Evolutionary conservation across 2,329 filamentous ascomycete genomes (phyloP), one percentile per base, ranked within the genome.

Genomic region (Aschersonia sp.): DNA sequence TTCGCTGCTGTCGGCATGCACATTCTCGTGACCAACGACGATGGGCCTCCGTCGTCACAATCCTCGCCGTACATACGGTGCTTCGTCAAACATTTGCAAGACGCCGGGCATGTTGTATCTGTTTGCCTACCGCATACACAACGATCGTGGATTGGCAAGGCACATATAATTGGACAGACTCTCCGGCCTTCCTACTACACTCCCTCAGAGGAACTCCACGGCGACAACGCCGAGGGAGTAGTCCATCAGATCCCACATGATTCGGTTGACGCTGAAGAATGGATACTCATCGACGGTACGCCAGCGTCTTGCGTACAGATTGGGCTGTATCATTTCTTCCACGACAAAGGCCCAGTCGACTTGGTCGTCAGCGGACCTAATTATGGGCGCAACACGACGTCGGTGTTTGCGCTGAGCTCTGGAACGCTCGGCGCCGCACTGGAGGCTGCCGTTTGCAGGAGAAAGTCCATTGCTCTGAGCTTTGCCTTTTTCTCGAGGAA

Each of bases 121-220:
- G 89, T 98, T 45, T 84, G 92, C 53, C 78, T 98, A 10, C 92
- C 92, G 2, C 80, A 96, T 63, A 83, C 82, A 5, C 92, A 98
- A 68, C 82, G 91, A 52, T 95, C 89, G 49, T 98, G 92, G 92
- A 97, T 98, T 59, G 89, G 89, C 57, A 98, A 98, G 72, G 92
- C 92, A 3, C 92, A 97, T 66, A 85, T 97, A 59, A 89, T 97
- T 58, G 89, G 89, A 49, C 84, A 91, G 63, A 85, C 85, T 7
- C 78, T 94, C 52, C 87, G 83, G 61, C 89, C 89, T 6, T 74
- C 78, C 31, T 95, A 94, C 70, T 95, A 89, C 70, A 84, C 84
- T 1, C 77, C 77, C 10, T 71, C 62, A n/a, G 51, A 61, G 40
- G 61, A 62, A 12, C 60, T 66, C 31, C 64, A 70, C 51, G 64